Evolutionary conservation across 805 yeast species (phyloP), one percentile per base, ranked within the genome.

Genomic region (Cyberlindnera meyerae): DNA sequence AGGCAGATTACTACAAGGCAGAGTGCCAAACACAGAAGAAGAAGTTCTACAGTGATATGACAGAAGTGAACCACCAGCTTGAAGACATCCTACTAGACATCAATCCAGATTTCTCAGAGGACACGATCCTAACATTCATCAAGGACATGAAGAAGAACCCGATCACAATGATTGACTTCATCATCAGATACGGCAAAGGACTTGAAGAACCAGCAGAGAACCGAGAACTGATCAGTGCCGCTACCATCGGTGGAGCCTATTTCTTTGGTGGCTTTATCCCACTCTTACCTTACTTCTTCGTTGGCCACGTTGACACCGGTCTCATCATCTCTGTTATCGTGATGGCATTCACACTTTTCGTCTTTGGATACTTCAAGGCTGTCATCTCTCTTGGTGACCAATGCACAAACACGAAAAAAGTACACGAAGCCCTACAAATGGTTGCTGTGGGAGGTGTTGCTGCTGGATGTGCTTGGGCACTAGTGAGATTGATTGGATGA

Each of bases 381-480:
- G 63, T 82, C 29, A 75, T 88, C 34, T 82, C 97, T 4, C 77
- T 89, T 66, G 95, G 94, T 37, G 77, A 75, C 17, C 88, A 79
- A 43, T 75, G 84, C 49, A 71, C 85, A n/a, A 52, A 57, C 2
- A 51, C 57, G 44, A 76, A 74, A 45, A 82, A 81, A 54, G 63
- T 82, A 4, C 63, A 68, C 34, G 96, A 89, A 60, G 97, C 97
- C 29, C 39, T 82, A 14, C 94, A 87, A 63, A 90, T 93, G 97
- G 79, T 87, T 36, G 62, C 82, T n/a, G 89, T 86, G 34, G 98
- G 98, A 27, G 94, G 97, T n/a, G 66, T 83, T 22, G 97, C 98
- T 16, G 97, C 98, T 5, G 95, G 96, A 5, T 84, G 95, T 17
- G 98, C 98, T 9, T 90, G 96, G 95, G 77, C 76, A 30, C 74